A percentile compares a stretch with the other conserved stretches of the same genome.
phyloP scores from a whole-genome alignment of 306 rosid genomes.

The Begonia masoniana region DNA sequence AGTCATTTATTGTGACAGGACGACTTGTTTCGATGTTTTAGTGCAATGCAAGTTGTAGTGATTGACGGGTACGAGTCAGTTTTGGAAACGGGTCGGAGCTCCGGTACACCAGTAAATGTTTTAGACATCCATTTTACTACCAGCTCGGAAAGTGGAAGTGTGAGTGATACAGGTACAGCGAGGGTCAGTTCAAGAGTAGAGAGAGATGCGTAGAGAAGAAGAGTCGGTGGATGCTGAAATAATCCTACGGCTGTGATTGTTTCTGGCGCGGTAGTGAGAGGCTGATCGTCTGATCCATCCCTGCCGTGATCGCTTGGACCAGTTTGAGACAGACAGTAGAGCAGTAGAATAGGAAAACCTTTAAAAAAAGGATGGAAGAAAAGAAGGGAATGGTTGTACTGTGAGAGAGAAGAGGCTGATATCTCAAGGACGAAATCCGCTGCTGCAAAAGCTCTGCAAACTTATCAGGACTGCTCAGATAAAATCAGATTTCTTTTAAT shows the following conservation, averaged over 20 bases:
- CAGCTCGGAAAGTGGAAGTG: conserved; percentile 61
- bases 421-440: conserved; percentile 20
- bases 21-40: conserved; percentile 37
- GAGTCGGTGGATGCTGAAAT: conserved; percentile 17
- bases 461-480: neutral
- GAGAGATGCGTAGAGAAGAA: conserved; percentile 46
- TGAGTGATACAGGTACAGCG: conserved; percentile 11
- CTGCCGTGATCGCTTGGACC: conserved; percentile 9
- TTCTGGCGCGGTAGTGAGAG: conserved; percentile 24
- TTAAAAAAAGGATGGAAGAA: neutral
- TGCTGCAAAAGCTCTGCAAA: conserved; percentile 26
- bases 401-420: conserved; percentile 11
- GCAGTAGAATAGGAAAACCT: neutral
- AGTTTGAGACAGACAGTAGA: conserved; percentile 16
- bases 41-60: conserved; percentile 34
- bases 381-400: conserved; percentile 1
- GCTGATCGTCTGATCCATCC: conserved; percentile 15
- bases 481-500: conserved; percentile 11
- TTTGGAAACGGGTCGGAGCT: conserved; percentile 35
- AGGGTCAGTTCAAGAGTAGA: conserved; percentile 17
- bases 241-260: conserved; percentile 28
- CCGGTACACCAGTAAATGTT: conserved; percentile 62
- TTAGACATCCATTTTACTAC: conserved; percentile 62
- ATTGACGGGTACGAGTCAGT: conserved; percentile 44
- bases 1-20: conserved; percentile 25